Evolutionary conservation across 805 yeast species (phyloP), one percentile per base, ranked within the genome.

Genomic region (Hanseniaspora meyeri): DNA sequence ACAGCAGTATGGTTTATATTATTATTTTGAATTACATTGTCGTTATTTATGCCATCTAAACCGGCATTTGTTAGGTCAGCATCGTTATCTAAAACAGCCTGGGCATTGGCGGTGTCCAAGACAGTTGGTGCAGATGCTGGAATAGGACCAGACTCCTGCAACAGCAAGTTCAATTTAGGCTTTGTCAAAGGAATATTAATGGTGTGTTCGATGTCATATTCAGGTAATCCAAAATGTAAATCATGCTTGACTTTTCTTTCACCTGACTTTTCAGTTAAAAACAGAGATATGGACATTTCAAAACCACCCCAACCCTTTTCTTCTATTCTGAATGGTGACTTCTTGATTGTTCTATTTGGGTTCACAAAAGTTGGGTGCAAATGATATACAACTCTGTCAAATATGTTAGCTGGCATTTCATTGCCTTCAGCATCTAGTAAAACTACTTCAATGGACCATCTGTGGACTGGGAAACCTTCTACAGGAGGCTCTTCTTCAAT

Each of bases 271-370:
- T 95, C 97, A 19, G 83, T 76, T 47, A 86, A 72, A 59, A 85
- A 85, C 45, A 90, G 74, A 37, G 85, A 77, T 59, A 93, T 82
- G 40, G 86, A 86, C 67, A 93, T 77, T 66, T 90, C 96, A 65
- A 91, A 91, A 62, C 91, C 97, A 68, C 97, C 98, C 97, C 98
- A 91, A 52, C 98, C 98, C 72, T 87, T 83, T 69, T 91, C 98
- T 65, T 81, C 86, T 57, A 91, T 84, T 65, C 72, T 78, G 72
- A 90, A 91, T 11, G 98, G 98, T 10, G 85, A 79, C 65, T 82
- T 83, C 65, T 85, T 87, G 66, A 88, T 68, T 12, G 84, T 75
- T 68, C 97, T 79, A 60, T 79, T 83, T 11, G 97, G 97, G 68
- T 89, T 89, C 51, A 80, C 81, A 72, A 91, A 91, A 10, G 97